Evolutionary conservation across 129 eudicot genomes (phyloP).

Genomic region (Arctium lappa): DNA sequence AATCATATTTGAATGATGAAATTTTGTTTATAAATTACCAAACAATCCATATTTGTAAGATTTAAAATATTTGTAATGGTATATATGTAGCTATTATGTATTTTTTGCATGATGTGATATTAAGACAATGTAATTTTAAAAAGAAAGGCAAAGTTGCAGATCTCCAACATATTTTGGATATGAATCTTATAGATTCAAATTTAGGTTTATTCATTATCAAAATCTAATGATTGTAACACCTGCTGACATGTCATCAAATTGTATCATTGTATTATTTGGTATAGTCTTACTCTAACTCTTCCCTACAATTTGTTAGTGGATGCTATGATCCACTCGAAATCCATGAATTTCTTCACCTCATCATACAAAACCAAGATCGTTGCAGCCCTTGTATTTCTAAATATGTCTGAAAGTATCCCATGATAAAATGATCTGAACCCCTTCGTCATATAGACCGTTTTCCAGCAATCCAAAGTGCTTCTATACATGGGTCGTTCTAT

Average conservation of each 20-base stretch:
- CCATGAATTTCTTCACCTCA: slow-evolving; percentile 84
- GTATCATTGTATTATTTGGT: slow-evolving; percentile 1
- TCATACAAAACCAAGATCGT: slow-evolving; percentile 88
- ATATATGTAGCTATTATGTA: not conserved
- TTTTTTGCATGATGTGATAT: not conserved
- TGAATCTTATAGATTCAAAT: not conserved
- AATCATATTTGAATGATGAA: not conserved
- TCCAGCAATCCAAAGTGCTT: slow-evolving; percentile 41
- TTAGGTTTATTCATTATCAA: slow-evolving; percentile 18
- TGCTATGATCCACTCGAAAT: slow-evolving; percentile 59
- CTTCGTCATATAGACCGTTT: slow-evolving; percentile 46
- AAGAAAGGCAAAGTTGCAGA: not conserved
- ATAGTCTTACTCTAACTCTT: slow-evolving; percentile 21
- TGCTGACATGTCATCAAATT: slow-evolving; percentile 14
- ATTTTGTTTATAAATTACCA: not conserved
- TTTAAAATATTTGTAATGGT: not conserved
- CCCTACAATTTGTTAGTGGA: slow-evolving; percentile 16
- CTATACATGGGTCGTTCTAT: slow-evolving; percentile 59
- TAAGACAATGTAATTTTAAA: not conserved
- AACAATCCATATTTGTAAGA: not conserved
- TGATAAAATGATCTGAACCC: slow-evolving; percentile 76
- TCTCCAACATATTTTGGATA: not conserved
- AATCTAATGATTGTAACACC: not conserved
- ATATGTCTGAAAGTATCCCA: slow-evolving; percentile 78
- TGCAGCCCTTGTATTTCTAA: slow-evolving; percentile 93